Base-by-base conservation (phyloP, 169 alveolate species). In the Plasmodium knowlesi region DNA sequence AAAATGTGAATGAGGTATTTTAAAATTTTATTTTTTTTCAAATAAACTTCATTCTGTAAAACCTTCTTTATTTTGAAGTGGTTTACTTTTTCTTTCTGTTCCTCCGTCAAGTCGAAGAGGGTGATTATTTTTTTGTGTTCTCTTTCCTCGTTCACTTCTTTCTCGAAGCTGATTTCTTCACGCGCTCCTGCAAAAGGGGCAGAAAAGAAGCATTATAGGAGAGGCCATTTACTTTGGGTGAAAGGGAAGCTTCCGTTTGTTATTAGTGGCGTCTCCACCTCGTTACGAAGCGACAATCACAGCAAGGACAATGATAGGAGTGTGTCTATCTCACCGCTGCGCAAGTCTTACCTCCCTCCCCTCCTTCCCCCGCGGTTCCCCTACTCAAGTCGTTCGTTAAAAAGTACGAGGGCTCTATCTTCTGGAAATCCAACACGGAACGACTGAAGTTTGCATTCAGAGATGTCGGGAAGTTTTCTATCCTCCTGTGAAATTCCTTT, bases 11-110 rank as follows among this genome's bases (percentile, higher is more conserved):
- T 74, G 5, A 85, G 39, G 34, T 85, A 85, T 85, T 85, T 85
- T 22, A 85, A 32, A 85, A 74, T 50, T 85, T 85, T 85, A 12
- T 85, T 85, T 67, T 85, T 85, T 41, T 85, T 85, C 78, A 85
- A 85, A 85, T 85, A 85, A 82, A 72, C 78, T 43, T 85, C 93
- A 85, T 85, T 85, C 74, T 85, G 81, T 74, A 85, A n/a, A 30
- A 85, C 80, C 22, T 85, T 85, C 14, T 74, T 72, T 85, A 85
- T 85, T 85, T 85, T 85, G 19, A 53, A 85, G 12, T 85, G 74
- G 37, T 85, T 53, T 3, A 74, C 84, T 85, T 85, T 46, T 34
- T 16, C 53, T 43, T 85, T 85, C 54, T 85, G 93, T 30, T 74
- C 85, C 9, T 85, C 84, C 0, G 85, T 50, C 28, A 85, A 50